Conservation (phyloP, 306 rosid genomes). For the Cucurbita argyrosperma region DNA sequence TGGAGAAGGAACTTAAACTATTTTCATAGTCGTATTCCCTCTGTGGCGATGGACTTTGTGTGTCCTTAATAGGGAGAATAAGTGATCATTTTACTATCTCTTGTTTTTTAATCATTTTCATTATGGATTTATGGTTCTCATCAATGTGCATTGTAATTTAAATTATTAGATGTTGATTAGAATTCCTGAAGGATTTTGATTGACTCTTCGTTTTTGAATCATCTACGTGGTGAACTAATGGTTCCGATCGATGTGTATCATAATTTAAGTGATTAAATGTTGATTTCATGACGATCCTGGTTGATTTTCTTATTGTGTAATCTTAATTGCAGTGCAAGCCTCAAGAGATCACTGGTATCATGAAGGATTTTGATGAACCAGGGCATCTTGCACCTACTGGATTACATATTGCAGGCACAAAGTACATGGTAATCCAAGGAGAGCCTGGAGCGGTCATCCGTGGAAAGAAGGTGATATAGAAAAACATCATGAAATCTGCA, state of each 20-base stretch:
- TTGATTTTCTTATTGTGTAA: background rate
- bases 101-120: background rate
- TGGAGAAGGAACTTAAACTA: background rate
- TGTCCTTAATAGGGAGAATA: background rate
- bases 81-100: background rate
- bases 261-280: background rate
- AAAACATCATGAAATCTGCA: background rate
- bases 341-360: slow-evolving; percentile 44
- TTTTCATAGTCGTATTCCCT: background rate
- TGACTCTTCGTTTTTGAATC: background rate
- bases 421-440: slow-evolving; percentile 94
- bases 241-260: background rate
- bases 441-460: slow-evolving; percentile 94
- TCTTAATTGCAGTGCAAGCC: slow-evolving; percentile 34
- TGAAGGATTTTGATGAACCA: slow-evolving; percentile 85
- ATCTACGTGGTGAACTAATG: background rate
- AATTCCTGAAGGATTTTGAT: background rate
- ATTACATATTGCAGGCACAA: slow-evolving; percentile 47
- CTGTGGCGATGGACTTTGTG: background rate
- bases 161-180: background rate
- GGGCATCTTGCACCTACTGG: slow-evolving; percentile 96
- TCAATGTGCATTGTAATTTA: background rate
- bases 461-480: slow-evolving; percentile 63
- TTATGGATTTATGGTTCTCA: background rate
- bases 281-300: background rate